Evolutionary conservation across 257 asterid species (phyloP), one percentile per base, ranked within the genome.

Genomic region (Leonotis leonurus): DNA sequence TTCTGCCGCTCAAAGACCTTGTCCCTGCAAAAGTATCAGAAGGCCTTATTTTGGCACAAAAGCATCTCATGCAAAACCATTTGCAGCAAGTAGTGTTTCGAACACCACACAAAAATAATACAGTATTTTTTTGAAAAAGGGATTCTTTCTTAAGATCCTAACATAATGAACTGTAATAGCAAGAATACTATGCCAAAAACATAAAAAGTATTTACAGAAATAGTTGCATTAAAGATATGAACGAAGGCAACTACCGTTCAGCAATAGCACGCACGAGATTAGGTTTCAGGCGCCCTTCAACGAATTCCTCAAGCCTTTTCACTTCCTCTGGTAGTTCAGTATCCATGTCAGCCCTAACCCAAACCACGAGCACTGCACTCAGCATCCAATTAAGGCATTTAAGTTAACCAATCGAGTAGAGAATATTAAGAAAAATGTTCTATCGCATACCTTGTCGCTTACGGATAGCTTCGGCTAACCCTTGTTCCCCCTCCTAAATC

Each of bases 1-100:
- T 86, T 88, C 72, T 88, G 96, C 24, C 87, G 88, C 67, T 82
- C 95, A 62, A 91, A 86, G 17, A 91, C 81, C 76, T 86, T 88
- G 78, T 91, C 96, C 91, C 98, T 91, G 95, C 76, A 79, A 70
- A 69, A 61, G 21, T 30, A 69, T 11, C 49, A 16, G 20, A 5
- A 41, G 2, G 8, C 5, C 37, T 32, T 32, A 5, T 32, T 32
- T 10, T 5, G 37, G 10, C 37, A 29, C 37, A 27, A 14, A 40
- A 58, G n/a, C n/a, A n/a, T n/a, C n/a, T n/a, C n/a, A n/a, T n/a
- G n/a, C n/a, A n/a, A n/a, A n/a, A n/a, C n/a, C n/a, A n/a, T n/a
- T n/a, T n/a, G n/a, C n/a, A n/a, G n/a, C n/a, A n/a, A n/a, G n/a
- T n/a, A 22, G 12, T 12, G 17, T 39, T 65, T 55, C 54, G 21